Evolutionary conservation across 2,329 filamentous ascomycete species (phyloP), one percentile per base, ranked within the genome.

Genomic region (Tolypocladium inflatum): DNA sequence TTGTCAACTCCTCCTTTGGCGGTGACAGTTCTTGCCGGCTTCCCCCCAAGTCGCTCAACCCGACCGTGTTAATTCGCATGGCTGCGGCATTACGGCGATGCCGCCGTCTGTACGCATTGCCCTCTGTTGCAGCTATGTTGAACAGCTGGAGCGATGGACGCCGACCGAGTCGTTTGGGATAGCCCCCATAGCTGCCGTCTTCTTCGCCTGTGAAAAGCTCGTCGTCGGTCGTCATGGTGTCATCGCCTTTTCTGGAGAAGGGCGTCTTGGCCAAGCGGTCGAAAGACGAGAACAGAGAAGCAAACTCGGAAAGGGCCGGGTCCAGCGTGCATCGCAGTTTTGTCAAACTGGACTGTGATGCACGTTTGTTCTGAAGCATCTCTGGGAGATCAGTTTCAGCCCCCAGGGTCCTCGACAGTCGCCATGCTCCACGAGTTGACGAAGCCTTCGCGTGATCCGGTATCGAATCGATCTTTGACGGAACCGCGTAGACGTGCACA

Each of bases 71-170:
- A 15, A 69, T 66, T 8, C 61, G 57, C 50, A 62, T 54, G 26
- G 66, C 63, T 30, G 69, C 67, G 50, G 59, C 54, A 17, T 67
- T 68, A 37, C 67, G 65, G 35, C 64, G 64, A 51, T 73, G 68
- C 13, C 66, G 58, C 37, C 58, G 60, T 23, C 52, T 54, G 23
- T 54, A 61, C 5, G 45, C 39, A 11, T 52, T 61, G 30, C 57
- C 55, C 35, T 56, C 57, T 11, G 45, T 38, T 11, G 55, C 54
- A 21, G 57, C 10, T 7, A 33, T 39, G n/a, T 48, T 21, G 17
- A 57, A 51, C 17, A 58, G 17, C 17, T 59, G 57, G 13, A 59
- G 30, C 5, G 59, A 58, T 7, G 60, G 54, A 1, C 57, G 54
- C 15, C n/a, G 37, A 5, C 39, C 55, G 19, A 55, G 45, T 11